Evolutionary conservation across 331 rosid genomes (phyloP).

Genomic region (Quercus lobata): DNA sequence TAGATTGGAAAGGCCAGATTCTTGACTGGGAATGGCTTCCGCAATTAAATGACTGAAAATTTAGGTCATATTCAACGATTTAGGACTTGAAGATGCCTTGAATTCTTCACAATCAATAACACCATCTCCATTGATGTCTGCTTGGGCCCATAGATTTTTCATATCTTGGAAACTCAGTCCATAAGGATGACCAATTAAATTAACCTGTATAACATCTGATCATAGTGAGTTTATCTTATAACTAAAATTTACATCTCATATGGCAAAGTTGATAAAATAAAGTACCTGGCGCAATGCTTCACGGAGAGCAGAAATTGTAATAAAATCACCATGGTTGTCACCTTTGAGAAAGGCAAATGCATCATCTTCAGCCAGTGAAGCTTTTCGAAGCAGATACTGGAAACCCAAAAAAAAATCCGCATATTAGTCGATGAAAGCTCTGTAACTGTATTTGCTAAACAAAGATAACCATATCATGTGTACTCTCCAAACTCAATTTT

Average conservation of each 20-base stretch:
- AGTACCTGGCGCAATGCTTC: conserved; percentile 74
- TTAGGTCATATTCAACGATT: conserved; percentile 1
- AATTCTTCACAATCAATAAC: conserved; percentile 67
- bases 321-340: conserved; percentile 44
- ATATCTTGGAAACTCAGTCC: conserved; percentile 75
- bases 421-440: background rate
- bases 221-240: conserved; percentile 13
- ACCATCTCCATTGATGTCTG: conserved; percentile 66
- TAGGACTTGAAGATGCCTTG: conserved; percentile 49
- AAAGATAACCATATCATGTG: background rate
- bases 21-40: background rate
- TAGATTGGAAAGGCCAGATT: background rate
- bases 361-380: conserved; percentile 67
- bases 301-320: conserved; percentile 52
- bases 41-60: background rate
- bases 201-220: conserved; percentile 44
- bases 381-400: conserved; percentile 69
- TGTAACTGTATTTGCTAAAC: background rate
- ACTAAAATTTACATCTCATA: background rate
- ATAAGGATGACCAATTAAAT: conserved; percentile 52
- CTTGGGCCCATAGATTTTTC: conserved; percentile 77
- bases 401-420: conserved; percentile 2
- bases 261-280: background rate
- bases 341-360: conserved; percentile 77
- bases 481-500: background rate